Base-by-base conservation (phyloP, 2,329 filamentous ascomycete genomes). In the Albifimbria verrucaria region DNA sequence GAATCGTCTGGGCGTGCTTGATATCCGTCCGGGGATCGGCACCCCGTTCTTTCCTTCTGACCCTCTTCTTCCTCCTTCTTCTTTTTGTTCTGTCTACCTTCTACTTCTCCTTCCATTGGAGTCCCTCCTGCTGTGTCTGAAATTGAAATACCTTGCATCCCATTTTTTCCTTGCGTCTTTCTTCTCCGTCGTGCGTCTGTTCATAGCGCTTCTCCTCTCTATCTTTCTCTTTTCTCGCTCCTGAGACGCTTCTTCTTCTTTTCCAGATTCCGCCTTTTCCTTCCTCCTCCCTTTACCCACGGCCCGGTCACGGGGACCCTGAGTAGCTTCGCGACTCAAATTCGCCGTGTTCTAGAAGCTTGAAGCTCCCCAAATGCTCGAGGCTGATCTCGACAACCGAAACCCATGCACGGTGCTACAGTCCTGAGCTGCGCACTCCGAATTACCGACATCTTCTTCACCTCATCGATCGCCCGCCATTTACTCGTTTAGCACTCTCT, bases 301-400 rank as follows among this genome's bases (percentile, higher is more conserved):
- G 44, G 44, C 44, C 44, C 44, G 44, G 25, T 47, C 44, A 47
- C 44, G 44, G 44, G 44, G 44, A n/a, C n/a, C n/a, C 44, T 23
- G 44, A 47, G 26, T 24, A 25, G 44, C 17, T 24, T 47, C 21
- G 22, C 44, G 23, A 47, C 26, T 47, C 21, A 39, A 25, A 17
- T 22, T 47, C 21, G 44, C 44, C 21, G 22, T 25, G 22, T 47
- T 47, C 44, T 47, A 47, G 44, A 47, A 47, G 44, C 44, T 47
- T 23, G 25, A 23, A 17, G 21, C 44, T 12, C 32, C 32, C 32
- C 32, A 17, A 39, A 39, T 39, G 32, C n/a, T n/a, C 32, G 32
- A 39, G 32, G 32, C 32, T 39, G 32, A 39, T n/a, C 32, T 4
- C 18, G 12, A 17, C 32, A 39, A 39, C 32, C n/a, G n/a, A n/a